Base-by-base conservation (phyloP, 2,329 filamentous ascomycete species). In the Raffaelea arxii region DNA sequence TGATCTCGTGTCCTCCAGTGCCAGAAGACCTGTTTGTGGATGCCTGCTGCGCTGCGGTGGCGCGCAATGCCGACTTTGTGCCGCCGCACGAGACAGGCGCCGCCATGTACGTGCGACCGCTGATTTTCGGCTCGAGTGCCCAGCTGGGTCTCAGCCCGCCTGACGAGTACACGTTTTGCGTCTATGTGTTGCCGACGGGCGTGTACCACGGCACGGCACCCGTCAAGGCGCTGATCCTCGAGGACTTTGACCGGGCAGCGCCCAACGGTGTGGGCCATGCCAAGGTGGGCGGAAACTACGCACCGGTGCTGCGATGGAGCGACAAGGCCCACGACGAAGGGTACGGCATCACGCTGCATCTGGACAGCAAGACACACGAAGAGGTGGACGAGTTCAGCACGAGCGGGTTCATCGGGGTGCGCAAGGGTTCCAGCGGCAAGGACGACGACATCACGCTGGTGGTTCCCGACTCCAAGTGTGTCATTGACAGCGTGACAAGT, bases 381-480 rank as follows among this genome's bases (percentile, higher is more conserved):
- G 88, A 94, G 62, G 78, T 98, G 51, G 91, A 98, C 59, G 91
- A 98, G 72, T 98, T 97, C 62, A 92, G 85, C 55, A 97, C 92
- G 0, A 90, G 84, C 52, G 91, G 88, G 1, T 97, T 98, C 64
- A 84, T 97, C 53, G 92, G 89, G 4, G 84, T 86, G 6, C 72
- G 76, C 54, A 74, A 74, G 46, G 41, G 44, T 18, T 70, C 80
- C 38, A 77, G 73, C 4, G 72, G 72, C 3, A n/a, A n/a, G n/a
- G 63, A 58, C 24, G 67, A 70, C 4, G 65, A 75, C 25, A 70
- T 84, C 11, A 91, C 84, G 7, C 69, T 97, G 3, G 81, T 92
- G 5, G 82, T 92, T n/a, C 90, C 91, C 0, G 85, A 94, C 64
- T 91, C 85, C 58, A 82, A 80, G 58, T 89, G 82, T 58, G 86